Base-by-base conservation (phyloP, 805 yeast genomes). In the Ogataea methanolica region DNA sequence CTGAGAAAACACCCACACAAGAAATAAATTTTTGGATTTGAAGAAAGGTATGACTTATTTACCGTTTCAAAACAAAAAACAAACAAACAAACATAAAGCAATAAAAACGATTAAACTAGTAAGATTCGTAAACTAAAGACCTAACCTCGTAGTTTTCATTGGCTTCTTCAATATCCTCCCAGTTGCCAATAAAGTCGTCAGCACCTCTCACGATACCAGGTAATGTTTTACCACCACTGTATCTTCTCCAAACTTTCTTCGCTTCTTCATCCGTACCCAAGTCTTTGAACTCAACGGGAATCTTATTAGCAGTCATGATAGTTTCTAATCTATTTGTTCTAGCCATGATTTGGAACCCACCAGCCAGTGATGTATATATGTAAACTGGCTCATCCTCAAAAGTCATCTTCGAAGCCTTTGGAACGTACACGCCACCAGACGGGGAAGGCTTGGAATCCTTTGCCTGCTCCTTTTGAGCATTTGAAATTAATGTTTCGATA, bases 181-280 rank as follows among this genome's bases (percentile, higher is more conserved):
- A 87, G 62, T 88, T 85, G 2, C 96, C 96, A 53, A 90, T 82
- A 49, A 81, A 77, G 55, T 84, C 91, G 57, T 87, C 94, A 26
- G 81, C 82, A 8, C 87, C 88, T 65, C 96, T 78, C 16, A 90
- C 90, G 16, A 90, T 76, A 33, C 91, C 97, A 2, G 97, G 97
- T 48, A 89, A 75, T 2, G 80, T 71, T 55, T 85, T 81, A 4
- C 95, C 96, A 29, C 72, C 73, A 16, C 86, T 73, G 58, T 79
- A 79, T 55, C 94, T 76, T 58, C 80, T 80, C 97, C 97, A 90
- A 26, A 88, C 76, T 57, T 80, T 78, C 64, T 89, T 82, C 15
- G 96, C 96, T 50, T 82, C 85, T 44, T 82, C 89, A 62, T 90
- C 95, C 0, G 96, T 88, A 6, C 96, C 96, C 44, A 89, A 68